Percentiles rank a stretch among this genome's conserved stretches.
Conservation (phyloP, 306 rosid genomes). For the Lotus japonicus region DNA sequence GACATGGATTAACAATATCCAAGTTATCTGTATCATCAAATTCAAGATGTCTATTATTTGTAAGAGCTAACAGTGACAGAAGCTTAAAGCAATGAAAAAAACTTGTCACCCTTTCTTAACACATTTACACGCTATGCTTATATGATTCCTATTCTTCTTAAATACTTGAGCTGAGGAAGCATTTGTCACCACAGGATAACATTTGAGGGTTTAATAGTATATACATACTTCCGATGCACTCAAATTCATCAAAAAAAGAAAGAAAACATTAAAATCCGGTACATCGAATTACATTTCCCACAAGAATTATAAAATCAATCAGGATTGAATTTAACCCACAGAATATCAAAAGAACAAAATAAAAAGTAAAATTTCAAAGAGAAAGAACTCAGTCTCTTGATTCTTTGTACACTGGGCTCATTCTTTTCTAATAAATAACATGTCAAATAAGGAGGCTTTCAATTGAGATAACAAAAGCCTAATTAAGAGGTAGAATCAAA, state of each 20-base stretch:
- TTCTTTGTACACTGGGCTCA: neutral
- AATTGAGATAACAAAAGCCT: neutral
- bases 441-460: neutral
- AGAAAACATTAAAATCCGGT: neutral
- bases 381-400: neutral
- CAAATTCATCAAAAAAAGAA: neutral
- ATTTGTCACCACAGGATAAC: neutral
- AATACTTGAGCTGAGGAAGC: constrained; percentile 1
- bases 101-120: neutral
- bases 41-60: neutral
- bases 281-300: neutral
- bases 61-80: neutral
- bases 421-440: neutral
- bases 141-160: neutral
- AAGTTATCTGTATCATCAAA: neutral
- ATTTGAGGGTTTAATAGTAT: neutral
- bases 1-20: neutral
- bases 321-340: neutral
- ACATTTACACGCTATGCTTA: neutral
- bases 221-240: neutral
- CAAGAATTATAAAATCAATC: neutral
- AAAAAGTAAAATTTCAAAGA: neutral
- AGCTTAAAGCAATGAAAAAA: neutral
- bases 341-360: constrained; percentile 10
- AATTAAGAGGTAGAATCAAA: neutral